These are phyloP conservation scores for Echium plantagineum DNA, from an alignment of 257 asterid genomes.

Conservation along the genomic window DNA sequence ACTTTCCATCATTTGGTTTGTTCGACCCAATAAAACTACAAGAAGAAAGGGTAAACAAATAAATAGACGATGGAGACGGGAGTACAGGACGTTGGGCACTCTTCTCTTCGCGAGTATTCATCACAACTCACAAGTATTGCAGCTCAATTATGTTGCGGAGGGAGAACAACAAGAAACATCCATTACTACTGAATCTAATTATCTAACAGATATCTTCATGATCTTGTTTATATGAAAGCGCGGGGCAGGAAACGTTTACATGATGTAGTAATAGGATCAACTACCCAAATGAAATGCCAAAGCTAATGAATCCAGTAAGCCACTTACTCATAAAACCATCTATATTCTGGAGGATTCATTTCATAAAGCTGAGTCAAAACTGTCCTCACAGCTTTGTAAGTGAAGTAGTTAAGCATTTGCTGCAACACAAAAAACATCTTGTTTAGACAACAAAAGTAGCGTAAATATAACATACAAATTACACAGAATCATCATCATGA, in stretches of 20 bases:
- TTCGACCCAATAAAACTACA: constrained; percentile 50
- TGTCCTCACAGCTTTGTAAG: constrained; percentile 89
- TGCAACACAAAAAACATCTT: constrained; percentile 22
- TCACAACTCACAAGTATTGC: neutral
- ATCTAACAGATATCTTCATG: too few species aligned
- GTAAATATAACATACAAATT: neutral
- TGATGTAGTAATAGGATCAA: neutral
- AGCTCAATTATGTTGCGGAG: too few species aligned
- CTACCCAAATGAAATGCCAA: neutral
- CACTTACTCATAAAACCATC: constrained; percentile 78
- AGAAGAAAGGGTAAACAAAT: neutral
- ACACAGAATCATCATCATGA: neutral
- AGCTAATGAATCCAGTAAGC: constrained; percentile 11
- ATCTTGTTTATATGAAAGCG: too few species aligned
- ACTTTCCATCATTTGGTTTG: constrained; percentile 54
- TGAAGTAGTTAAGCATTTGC: constrained; percentile 73
- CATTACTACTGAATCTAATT: too few species aligned
- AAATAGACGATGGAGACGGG: constrained; percentile 5
- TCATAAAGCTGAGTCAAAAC: constrained; percentile 79
- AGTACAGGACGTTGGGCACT: neutral
- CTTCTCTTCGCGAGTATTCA: neutral
- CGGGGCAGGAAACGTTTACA: too few species aligned
- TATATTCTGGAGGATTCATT: constrained; percentile 80
- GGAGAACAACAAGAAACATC: too few species aligned
- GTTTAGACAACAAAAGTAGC: neutral